These are phyloP conservation scores for Pythium utonaiense DNA, from an alignment of 352 stramenopile genomes.

Conservation along the genomic window DNA sequence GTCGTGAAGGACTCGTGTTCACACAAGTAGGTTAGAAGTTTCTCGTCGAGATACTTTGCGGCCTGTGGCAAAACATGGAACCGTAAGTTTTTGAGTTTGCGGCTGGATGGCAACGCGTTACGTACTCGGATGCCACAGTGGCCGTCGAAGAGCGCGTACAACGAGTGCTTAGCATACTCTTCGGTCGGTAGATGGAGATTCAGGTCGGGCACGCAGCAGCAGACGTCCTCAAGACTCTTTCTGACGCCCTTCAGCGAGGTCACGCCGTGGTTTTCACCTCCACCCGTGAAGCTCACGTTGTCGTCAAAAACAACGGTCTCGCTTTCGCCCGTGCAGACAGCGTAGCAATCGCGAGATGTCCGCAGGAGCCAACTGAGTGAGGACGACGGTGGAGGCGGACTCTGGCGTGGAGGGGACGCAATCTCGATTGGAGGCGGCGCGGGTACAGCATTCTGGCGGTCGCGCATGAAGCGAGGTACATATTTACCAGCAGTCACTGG, in stretches of 20 bases:
- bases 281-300: slow-evolving; percentile 62
- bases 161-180: slow-evolving; percentile 51
- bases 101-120: background rate
- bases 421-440: slow-evolving; percentile 30
- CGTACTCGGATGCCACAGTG: slow-evolving; percentile 75
- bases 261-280: slow-evolving; percentile 66
- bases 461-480: slow-evolving; percentile 68
- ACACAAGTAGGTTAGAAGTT: slow-evolving; percentile 63
- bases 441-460: slow-evolving; percentile 46
- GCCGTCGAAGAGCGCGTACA: slow-evolving; percentile 85
- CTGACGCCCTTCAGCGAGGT: slow-evolving; percentile 80
- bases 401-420: slow-evolving; percentile 36
- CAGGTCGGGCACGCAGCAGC: slow-evolving; percentile 73
- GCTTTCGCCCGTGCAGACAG: slow-evolving; percentile 37
- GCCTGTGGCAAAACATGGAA: slow-evolving; percentile 33
- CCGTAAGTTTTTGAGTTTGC: background rate
- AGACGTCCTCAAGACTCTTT: slow-evolving; percentile 78
- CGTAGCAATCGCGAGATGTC: slow-evolving; percentile 38
- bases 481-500: slow-evolving; percentile 62
- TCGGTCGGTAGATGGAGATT: slow-evolving; percentile 42
- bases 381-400: slow-evolving; percentile 26
- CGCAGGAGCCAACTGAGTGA: slow-evolving; percentile 38
- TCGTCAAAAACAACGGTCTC: slow-evolving; percentile 63
- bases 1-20: slow-evolving; percentile 60
- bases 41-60: slow-evolving; percentile 72